These are phyloP conservation scores for Cyberlindnera japonica DNA, from an alignment of 805 yeast genomes.

Conservation along the genomic window DNA sequence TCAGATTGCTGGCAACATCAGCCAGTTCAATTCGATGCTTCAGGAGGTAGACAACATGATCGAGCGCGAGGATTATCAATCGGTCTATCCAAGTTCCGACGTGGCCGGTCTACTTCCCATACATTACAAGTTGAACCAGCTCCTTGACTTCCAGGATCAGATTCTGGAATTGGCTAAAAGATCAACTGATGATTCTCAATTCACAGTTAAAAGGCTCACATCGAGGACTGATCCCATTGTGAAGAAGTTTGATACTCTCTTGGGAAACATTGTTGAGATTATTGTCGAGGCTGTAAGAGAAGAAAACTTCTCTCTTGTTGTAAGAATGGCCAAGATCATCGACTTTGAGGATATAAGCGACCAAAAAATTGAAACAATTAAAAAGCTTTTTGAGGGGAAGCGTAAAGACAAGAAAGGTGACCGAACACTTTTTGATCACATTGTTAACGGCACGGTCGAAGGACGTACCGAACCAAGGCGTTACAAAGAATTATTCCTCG, in stretches of 20 bases:
- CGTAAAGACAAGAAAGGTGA: conserved; percentile 26
- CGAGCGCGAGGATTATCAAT: conserved; percentile 41
- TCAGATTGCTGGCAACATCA: conserved; percentile 58
- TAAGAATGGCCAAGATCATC: conserved; percentile 69
- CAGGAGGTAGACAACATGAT: conserved; percentile 50
- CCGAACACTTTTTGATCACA: conserved; percentile 29
- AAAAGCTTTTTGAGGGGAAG: conserved; percentile 27
- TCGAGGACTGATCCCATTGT: conserved; percentile 40
- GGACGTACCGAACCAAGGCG: conserved; percentile 49
- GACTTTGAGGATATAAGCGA: conserved; percentile 83
- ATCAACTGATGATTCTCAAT: conserved; percentile 60
- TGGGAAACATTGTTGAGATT: conserved; percentile 62
- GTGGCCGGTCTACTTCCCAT: conserved; percentile 57
- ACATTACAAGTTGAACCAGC: conserved; percentile 66
- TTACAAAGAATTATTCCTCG: conserved; percentile 58
- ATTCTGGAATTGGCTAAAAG: conserved; percentile 51
- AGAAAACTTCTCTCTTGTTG: conserved; percentile 63
- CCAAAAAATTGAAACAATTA: conserved; percentile 42
- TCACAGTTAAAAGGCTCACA: conserved; percentile 58
- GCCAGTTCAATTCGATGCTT: conserved; percentile 49
- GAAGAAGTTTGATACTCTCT: conserved; percentile 57
- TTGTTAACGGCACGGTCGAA: conserved; percentile 38
- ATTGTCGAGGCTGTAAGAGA: conserved; percentile 70
- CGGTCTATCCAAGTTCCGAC: conserved; percentile 36
- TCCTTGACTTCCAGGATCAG: conserved; percentile 78